These are phyloP conservation scores for Obba rivulosa DNA, from an alignment of 768 basidiomycete genomes.

Conservation along the genomic window DNA sequence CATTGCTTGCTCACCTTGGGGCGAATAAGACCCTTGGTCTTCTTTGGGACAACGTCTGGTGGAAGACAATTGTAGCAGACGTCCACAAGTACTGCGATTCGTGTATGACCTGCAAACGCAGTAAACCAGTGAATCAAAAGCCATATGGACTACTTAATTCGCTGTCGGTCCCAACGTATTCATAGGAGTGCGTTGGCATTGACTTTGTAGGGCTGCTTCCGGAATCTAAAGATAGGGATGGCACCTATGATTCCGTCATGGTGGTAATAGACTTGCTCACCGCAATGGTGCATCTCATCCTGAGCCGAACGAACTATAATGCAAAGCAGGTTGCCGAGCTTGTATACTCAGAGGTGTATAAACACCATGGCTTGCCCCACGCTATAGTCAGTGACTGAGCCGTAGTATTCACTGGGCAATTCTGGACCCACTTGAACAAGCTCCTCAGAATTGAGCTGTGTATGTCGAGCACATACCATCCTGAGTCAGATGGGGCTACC, in stretches of 20 bases:
- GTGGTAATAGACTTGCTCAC: constrained; percentile 17
- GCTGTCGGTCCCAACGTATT: constrained; percentile 22
- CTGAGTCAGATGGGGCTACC: too few species aligned
- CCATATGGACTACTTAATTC: constrained; percentile 25
- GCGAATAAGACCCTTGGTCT: constrained; percentile 23
- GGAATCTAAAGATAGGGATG: constrained; percentile 15
- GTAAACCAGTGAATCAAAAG: constrained; percentile 5
- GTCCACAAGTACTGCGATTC: constrained; percentile 15
- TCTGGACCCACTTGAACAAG: too few species aligned
- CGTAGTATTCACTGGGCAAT: too few species aligned
- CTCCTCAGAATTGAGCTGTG: too few species aligned
- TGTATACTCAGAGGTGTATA: constrained; percentile 29
- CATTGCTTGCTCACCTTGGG: constrained; percentile 27
- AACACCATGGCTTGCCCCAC: constrained; percentile 25
- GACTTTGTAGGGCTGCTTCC: constrained; percentile 35
- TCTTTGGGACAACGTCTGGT: constrained; percentile 30
- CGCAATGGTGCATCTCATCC: constrained; percentile 22
- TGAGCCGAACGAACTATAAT: constrained; percentile 22
- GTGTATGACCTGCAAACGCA: constrained; percentile 16
- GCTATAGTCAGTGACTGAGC: too few species aligned
- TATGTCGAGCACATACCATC: too few species aligned
- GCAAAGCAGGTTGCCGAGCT: constrained; percentile 30
- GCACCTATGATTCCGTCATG: constrained; percentile 16
- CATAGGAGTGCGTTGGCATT: constrained; percentile 34
- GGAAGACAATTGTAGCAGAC: constrained; percentile 16